phyloP scores from a whole-genome alignment of 140 eudicot genomes.

The Flaveria floridana region DNA sequence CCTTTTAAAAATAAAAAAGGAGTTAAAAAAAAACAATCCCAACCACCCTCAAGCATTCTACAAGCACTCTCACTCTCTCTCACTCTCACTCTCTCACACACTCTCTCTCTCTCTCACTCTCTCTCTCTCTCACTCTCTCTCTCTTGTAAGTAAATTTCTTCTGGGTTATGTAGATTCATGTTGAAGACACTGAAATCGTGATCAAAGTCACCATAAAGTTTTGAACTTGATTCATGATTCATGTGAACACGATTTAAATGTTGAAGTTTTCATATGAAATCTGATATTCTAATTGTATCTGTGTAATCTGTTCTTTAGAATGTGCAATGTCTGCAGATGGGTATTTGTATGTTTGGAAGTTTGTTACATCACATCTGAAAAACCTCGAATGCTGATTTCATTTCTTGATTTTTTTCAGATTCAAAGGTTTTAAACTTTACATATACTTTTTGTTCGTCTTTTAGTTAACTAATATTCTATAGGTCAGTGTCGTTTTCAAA shows the following conservation, averaged over 20 bases:
- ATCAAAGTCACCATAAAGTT: conserved; percentile 10
- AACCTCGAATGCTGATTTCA: not conserved
- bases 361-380: not conserved
- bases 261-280: not conserved
- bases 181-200: not conserved
- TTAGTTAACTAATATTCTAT: conserved; percentile 9
- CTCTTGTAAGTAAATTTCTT: conserved; percentile 25
- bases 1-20: too few species aligned
- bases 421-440: not conserved
- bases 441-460: conserved; percentile 14
- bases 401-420: conserved; percentile 13
- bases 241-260: not conserved
- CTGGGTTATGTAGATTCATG: conserved; percentile 1
- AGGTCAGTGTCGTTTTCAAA: conserved; percentile 21
- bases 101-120: conserved; percentile 20
- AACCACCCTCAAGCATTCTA: too few species aligned
- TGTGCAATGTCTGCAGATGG: conserved; percentile 7
- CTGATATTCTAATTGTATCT: not conserved
- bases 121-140: conserved; percentile 6
- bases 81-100: too few species aligned
- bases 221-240: conserved; percentile 22
- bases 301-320: conserved; percentile 1
- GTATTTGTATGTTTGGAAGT: conserved; percentile 21
- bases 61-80: too few species aligned
- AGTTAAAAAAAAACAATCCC: too few species aligned